Evolutionary conservation across 306 rosid genomes (phyloP).

Genomic region (Lupinus albus): DNA sequence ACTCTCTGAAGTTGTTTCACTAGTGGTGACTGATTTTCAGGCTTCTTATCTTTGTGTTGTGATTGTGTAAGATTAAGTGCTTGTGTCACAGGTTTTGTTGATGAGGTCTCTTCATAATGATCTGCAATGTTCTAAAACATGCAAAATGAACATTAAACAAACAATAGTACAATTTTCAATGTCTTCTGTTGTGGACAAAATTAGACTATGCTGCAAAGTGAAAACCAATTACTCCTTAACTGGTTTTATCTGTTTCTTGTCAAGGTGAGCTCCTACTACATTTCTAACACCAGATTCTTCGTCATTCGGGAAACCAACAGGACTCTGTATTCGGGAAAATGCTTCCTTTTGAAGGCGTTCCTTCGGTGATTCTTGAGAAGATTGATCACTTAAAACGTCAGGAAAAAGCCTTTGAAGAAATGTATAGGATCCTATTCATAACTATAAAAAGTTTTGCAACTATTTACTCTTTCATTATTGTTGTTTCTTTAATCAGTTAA

Average conservation of each 20-base stretch:
- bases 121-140: constrained; percentile 79
- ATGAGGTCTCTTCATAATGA: constrained; percentile 49
- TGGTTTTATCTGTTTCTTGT: constrained; percentile 40
- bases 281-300: constrained; percentile 36
- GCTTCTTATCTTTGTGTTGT: constrained; percentile 44
- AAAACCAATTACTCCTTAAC: constrained; percentile 54
- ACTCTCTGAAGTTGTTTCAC: constrained; percentile 38
- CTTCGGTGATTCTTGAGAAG: constrained; percentile 63
- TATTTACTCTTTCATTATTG: constrained; percentile 12
- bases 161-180: constrained; percentile 37
- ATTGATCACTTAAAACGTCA: constrained; percentile 69
- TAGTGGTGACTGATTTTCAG: constrained; percentile 38
- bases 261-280: constrained; percentile 37
- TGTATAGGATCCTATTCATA: constrained; percentile 45
- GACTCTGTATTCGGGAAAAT: constrained; percentile 37
- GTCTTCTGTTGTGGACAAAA: constrained; percentile 35
- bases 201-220: constrained; percentile 19
- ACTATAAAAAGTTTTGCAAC: constrained; percentile 22
- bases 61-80: constrained; percentile 38
- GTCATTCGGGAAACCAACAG: constrained; percentile 28
- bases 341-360: constrained; percentile 51
- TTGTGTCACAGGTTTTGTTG: constrained; percentile 41
- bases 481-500: constrained; percentile 40
- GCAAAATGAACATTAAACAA: constrained; percentile 61
- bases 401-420: constrained; percentile 53